Conservation (phyloP, 2,329 filamentous ascomycete genomes). For the Fusarium agapanthi region DNA sequence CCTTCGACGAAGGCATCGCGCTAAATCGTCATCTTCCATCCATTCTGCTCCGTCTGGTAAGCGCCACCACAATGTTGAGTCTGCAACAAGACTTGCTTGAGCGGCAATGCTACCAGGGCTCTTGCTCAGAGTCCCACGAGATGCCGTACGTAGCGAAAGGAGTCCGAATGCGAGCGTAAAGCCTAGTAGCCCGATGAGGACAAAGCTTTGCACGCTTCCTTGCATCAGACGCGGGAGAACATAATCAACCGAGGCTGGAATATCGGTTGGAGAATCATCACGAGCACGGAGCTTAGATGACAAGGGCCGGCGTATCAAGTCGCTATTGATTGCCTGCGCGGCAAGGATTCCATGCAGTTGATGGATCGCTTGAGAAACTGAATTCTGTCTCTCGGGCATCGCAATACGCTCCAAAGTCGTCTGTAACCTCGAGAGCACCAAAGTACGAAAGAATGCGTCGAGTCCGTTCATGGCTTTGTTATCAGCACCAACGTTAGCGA, state of each 20-base stretch:
- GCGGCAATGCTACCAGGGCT: conserved; percentile 44
- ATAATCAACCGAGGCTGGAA: conserved; percentile 35
- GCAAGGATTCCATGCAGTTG: conserved; percentile 40
- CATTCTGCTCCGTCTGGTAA: conserved; percentile 41
- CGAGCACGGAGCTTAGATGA: conserved; percentile 20
- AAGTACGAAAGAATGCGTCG: conserved; percentile 41
- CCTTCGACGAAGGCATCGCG: conserved; percentile 38
- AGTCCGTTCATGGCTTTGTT: conserved; percentile 34
- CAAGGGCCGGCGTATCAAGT: conserved; percentile 17
- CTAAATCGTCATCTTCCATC: conserved; percentile 41
- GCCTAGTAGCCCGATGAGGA: conserved; percentile 33
- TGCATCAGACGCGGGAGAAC: conserved; percentile 36
- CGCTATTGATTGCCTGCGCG: conserved; percentile 39
- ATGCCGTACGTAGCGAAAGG: conserved; percentile 36
- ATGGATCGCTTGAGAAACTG: conserved; percentile 35
- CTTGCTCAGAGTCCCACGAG: conserved; percentile 36
- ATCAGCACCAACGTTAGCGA: conserved; percentile 24
- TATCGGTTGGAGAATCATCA: conserved; percentile 2
- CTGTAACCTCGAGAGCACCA: conserved; percentile 38
- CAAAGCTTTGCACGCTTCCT: conserved; percentile 31
- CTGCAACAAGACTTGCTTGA: conserved; percentile 42
- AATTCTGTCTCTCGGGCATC: conserved; percentile 31
- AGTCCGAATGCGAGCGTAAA: conserved; percentile 34
- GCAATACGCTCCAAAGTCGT: conserved; percentile 34
- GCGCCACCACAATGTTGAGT: conserved; percentile 43